Conservation (phyloP, 352 stramenopile genomes). For the Phytophthora litchii region DNA sequence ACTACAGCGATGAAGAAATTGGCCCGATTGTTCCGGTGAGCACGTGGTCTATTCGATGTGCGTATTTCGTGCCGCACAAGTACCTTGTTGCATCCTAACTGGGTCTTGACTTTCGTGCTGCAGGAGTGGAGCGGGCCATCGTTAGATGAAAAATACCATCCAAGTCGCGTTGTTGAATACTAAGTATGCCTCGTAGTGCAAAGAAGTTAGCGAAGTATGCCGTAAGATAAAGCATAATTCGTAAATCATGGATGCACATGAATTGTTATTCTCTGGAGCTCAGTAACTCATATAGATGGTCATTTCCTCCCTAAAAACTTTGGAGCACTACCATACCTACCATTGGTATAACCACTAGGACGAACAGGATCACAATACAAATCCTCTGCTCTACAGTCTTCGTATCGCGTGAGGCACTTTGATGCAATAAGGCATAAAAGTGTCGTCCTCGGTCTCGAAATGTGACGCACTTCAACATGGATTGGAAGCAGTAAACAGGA, state of each 20-base stretch:
- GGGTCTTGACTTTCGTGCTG: background rate
- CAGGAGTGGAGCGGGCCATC: constrained; percentile 2
- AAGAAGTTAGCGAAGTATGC: no score
- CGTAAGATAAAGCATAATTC: no score
- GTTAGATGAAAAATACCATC: background rate
- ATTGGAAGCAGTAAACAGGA: constrained; percentile 7
- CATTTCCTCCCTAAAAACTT: no score
- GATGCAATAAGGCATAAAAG: no score
- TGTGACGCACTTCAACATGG: constrained; percentile 9
- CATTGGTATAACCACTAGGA: no score
- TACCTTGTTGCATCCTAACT: background rate
- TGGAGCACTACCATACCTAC: no score
- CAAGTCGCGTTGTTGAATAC: background rate
- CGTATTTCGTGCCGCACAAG: background rate
- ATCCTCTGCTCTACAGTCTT: no score
- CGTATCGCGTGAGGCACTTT: background rate
- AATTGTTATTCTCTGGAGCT: no score
- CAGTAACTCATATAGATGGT: no score
- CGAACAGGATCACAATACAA: no score
- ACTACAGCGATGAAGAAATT: constrained; percentile 6
- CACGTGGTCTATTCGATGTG: constrained; percentile 4
- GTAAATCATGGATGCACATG: no score
- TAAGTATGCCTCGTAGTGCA: no score
- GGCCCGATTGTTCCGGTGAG: constrained; percentile 2
- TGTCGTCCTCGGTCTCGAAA: constrained; percentile 5